These are phyloP conservation scores for Chlorella variabilis DNA, from an alignment of 163 green algal species.

Conservation along the genomic window DNA sequence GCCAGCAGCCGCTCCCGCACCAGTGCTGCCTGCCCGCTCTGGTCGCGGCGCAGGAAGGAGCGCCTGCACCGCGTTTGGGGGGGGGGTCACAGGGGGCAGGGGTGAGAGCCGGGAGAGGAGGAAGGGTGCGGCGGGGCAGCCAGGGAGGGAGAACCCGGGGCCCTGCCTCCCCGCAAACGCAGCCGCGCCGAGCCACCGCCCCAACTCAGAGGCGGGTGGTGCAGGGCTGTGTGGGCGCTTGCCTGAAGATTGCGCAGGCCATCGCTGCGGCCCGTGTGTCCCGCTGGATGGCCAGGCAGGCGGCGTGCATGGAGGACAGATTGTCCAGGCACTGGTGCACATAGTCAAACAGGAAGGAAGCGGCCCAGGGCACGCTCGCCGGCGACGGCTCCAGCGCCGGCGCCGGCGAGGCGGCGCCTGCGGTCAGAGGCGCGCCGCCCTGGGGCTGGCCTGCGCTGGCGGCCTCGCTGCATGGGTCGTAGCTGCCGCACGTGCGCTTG, in stretches of 20 bases:
- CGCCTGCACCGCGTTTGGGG: conserved; percentile 2
- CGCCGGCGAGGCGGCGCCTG: background rate
- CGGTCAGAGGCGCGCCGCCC: no score
- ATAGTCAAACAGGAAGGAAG: conserved; percentile 25
- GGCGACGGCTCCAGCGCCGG: background rate
- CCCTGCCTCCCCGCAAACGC: no score
- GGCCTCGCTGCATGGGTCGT: background rate
- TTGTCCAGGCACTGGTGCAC: conserved; percentile 18
- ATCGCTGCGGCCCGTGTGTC: background rate
- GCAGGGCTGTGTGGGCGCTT: no score
- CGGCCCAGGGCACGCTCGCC: background rate
- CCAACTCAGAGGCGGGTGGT: no score
- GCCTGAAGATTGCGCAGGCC: conserved; percentile 15
- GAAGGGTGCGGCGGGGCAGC: no score
- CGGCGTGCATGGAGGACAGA: conserved; percentile 1
- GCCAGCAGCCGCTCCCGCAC: background rate
- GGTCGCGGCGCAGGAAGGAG: background rate
- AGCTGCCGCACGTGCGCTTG: background rate
- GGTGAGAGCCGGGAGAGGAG: no score
- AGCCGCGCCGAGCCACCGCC: no score
- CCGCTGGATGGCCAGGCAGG: background rate
- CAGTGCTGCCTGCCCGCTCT: background rate
- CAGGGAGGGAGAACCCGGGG: no score
- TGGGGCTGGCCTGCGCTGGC: background rate
- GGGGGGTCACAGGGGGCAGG: no score